Conservation (phyloP, 2,329 filamentous ascomycete species). For the Zymoseptoria pseudotritici region DNA sequence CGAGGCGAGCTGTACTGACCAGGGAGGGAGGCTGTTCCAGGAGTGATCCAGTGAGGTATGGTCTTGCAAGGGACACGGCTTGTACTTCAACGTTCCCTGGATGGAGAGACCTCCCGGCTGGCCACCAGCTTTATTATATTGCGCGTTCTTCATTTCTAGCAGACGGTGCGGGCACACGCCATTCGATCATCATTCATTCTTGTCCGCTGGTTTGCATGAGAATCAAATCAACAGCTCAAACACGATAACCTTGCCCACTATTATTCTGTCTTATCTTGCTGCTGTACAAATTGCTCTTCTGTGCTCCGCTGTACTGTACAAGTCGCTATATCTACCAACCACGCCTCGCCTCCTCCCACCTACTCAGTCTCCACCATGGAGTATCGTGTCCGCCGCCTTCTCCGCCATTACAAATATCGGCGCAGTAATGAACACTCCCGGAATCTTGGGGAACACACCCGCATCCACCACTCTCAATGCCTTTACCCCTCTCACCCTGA, state of each 20-base stretch:
- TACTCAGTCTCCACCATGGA: slow-evolving; percentile 13
- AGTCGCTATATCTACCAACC: neutral
- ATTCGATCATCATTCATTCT: too few species aligned
- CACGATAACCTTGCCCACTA: too few species aligned
- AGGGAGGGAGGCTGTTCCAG: neutral
- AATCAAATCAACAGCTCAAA: too few species aligned
- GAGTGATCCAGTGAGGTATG: neutral
- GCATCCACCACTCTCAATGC: slow-evolving; percentile 21
- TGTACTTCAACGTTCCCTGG: neutral
- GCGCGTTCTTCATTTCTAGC: too few species aligned
- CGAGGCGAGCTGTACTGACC: neutral
- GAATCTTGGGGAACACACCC: slow-evolving; percentile 43
- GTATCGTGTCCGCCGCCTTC: slow-evolving; percentile 54
- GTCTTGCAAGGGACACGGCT: neutral
- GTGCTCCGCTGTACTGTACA: neutral
- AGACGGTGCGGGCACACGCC: too few species aligned
- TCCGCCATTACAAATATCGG: slow-evolving; percentile 52
- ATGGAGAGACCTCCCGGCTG: neutral
- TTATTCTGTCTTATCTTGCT: too few species aligned
- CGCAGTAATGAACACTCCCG: slow-evolving; percentile 47
- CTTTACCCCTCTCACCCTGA: slow-evolving; percentile 11
- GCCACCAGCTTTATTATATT: too few species aligned
- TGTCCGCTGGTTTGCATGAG: too few species aligned
- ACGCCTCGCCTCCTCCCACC: neutral
- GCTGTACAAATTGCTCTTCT: too few species aligned